Percentiles rank a stretch among this genome's conserved stretches.
phyloP scores from a whole-genome alignment of 768 basidiomycete genomes.

The Lactifluus echinatus region DNA sequence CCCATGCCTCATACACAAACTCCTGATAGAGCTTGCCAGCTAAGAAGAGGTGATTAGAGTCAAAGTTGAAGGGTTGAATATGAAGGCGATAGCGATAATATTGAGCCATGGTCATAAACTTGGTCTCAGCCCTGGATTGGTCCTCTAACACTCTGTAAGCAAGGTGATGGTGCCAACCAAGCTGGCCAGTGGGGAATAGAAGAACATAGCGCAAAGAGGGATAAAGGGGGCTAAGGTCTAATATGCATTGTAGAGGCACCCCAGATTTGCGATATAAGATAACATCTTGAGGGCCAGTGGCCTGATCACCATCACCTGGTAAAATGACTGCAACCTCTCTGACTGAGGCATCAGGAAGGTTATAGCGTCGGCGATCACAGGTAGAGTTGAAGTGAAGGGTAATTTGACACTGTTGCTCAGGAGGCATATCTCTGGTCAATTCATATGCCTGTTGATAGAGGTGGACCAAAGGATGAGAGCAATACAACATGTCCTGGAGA shows the following conservation, averaged over 20 bases:
- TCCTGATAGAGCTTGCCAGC: not conserved
- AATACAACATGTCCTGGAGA: not conserved
- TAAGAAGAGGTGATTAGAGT: not conserved
- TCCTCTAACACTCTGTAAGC: not conserved
- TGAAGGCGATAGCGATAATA: not conserved
- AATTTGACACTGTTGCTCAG: conserved; percentile 21
- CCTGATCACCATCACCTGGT: not conserved
- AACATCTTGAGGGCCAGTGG: not conserved
- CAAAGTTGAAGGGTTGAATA: not conserved
- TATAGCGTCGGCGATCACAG: not conserved
- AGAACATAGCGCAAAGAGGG: not conserved
- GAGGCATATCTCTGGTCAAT: not conserved
- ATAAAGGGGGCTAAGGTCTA: not conserved
- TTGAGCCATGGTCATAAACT: not conserved
- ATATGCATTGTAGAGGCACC: not conserved
- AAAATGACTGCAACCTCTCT: not conserved
- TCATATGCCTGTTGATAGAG: not conserved
- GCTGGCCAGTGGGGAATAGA: conserved; percentile 2
- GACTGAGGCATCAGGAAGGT: not conserved
- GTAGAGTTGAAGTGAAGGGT: not conserved
- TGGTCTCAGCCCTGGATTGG: not conserved
- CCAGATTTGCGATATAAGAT: not conserved
- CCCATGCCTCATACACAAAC: not conserved
- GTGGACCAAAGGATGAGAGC: not conserved
- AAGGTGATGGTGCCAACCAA: not conserved